These are phyloP conservation scores for Rosa rugosa DNA, from an alignment of 306 rosid genomes.

Conservation along the genomic window DNA sequence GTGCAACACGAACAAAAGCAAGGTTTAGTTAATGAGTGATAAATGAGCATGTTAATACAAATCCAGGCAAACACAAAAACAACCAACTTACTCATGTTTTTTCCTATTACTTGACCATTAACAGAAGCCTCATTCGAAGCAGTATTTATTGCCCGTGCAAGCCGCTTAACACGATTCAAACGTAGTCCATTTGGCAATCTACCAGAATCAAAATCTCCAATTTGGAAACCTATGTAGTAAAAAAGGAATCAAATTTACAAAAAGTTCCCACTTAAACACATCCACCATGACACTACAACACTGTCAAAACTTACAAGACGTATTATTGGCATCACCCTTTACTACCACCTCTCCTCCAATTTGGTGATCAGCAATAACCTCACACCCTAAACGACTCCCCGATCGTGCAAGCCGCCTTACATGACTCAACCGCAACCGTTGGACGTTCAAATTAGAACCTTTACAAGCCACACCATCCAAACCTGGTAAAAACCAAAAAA, in stretches of 20 bases:
- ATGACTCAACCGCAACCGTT: conserved; percentile 49
- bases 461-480: conserved; percentile 40
- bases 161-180: conserved; percentile 58
- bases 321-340: conserved; percentile 22
- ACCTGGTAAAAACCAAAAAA: conserved; percentile 20
- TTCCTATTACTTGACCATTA: conserved; percentile 20
- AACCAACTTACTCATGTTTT: neutral
- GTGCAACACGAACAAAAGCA: neutral
- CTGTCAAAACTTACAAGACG: conserved; percentile 38
- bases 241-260: neutral
- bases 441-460: conserved; percentile 20
- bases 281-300: neutral
- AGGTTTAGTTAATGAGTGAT: neutral
- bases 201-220: conserved; percentile 34
- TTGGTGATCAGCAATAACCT: conserved; percentile 20
- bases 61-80: neutral
- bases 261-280: neutral
- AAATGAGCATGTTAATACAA: neutral
- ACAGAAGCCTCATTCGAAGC: conserved; percentile 20
- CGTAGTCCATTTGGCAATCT: conserved; percentile 42
- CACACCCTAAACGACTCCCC: conserved; percentile 24
- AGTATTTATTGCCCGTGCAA: conserved; percentile 48
- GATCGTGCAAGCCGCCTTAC: conserved; percentile 56
- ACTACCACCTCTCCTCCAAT: conserved; percentile 29
- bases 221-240: conserved; percentile 25